phyloP scores from a whole-genome alignment of 2,329 filamentous ascomycete species.

The Cladosporium sp. region DNA sequence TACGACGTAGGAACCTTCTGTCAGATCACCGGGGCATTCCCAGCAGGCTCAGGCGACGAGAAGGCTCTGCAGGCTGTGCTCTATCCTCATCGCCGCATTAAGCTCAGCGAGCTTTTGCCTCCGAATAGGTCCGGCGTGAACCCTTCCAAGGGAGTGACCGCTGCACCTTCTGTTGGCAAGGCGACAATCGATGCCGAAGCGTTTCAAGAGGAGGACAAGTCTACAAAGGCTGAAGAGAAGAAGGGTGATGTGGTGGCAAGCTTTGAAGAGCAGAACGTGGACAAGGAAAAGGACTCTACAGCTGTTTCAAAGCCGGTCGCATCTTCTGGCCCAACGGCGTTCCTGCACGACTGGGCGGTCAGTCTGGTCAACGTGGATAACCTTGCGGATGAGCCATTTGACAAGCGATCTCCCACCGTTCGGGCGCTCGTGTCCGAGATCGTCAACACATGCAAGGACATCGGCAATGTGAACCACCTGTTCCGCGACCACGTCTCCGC shows the following conservation, averaged over 20 bases:
- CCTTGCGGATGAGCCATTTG: slow-evolving; percentile 71
- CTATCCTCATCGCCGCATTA: slow-evolving; percentile 92
- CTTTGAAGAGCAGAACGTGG: slow-evolving; percentile 78
- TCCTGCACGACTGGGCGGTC: slow-evolving; percentile 66
- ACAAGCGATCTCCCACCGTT: slow-evolving; percentile 84
- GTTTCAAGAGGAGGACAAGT: slow-evolving; percentile 28
- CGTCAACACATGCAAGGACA: slow-evolving; percentile 97
- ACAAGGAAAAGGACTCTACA: slow-evolving; percentile 35
- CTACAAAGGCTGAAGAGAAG: slow-evolving; percentile 58
- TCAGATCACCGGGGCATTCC: slow-evolving; percentile 94
- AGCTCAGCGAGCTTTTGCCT: slow-evolving; percentile 76
- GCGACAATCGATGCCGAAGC: slow-evolving; percentile 34
- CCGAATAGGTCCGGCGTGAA: slow-evolving; percentile 55
- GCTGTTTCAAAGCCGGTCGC: slow-evolving; percentile 14
- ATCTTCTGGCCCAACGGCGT: slow-evolving; percentile 79
- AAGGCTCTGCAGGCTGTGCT: slow-evolving; percentile 80
- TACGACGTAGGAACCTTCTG: slow-evolving; percentile 96
- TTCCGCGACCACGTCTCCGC: slow-evolving; percentile 97
- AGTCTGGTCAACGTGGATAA: slow-evolving; percentile 17
- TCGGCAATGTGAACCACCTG: slow-evolving; percentile 86
- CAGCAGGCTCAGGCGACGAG: slow-evolving; percentile 74
- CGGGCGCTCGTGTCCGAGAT: slow-evolving; percentile 95
- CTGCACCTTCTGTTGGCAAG: slow-evolving; percentile 45
- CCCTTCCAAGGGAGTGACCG: slow-evolving; percentile 34
- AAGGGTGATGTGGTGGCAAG: slow-evolving; percentile 94